Base-by-base conservation (phyloP, 2,329 filamentous ascomycete species). In the Clarireedia sp. region DNA sequence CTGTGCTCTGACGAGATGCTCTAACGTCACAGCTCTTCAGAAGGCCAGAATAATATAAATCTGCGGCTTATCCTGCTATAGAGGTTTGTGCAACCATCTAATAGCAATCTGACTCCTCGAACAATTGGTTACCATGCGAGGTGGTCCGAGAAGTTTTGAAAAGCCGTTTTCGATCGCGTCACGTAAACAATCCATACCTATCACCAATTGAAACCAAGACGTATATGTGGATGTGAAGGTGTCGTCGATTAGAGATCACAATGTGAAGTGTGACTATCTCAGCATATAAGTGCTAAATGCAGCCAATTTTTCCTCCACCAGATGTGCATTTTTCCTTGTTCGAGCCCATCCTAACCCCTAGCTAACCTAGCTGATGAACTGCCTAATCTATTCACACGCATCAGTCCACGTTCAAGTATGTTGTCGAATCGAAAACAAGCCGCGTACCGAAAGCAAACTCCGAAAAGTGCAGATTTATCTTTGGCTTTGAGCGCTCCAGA, bases 401-500 rank as follows among this genome's bases (percentile, higher is more conserved):
- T 43, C 19, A n/a, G 40, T 56, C 24, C 33, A 19, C 17, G 19
- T 56, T 17, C 33, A 33, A 33, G 29, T 33, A 33, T 33, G 9
- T 29, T 17, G 10, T 26, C 26, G 29, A 43, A 40, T 21, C n/a
- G 19, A 10, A 29, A 41, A 47, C 29, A 23, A 21, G 19, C 36
- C 21, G 36, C 64, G 45, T 66, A 69, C 65, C 65, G 57, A 55
- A 65, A 63, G 57, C 59, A 64, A 64, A 58, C 58, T 62, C 60
- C 55, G 55, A 59, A 62, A 40, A 41, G 48, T 61, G 61, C 63
- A 57, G 58, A 62, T 64, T 68, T 70, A 70, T 66, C 68, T 62
- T 58, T 69, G 67, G 53, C 51, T 62, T 64, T 64, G 67, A 62
- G 66, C 87, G 78, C 83, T 89, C 94, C 94, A 99, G 74, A 99